Conservation (phyloP, 108 stramenopile genomes). For the Fragilariopsis cylindrus region DNA sequence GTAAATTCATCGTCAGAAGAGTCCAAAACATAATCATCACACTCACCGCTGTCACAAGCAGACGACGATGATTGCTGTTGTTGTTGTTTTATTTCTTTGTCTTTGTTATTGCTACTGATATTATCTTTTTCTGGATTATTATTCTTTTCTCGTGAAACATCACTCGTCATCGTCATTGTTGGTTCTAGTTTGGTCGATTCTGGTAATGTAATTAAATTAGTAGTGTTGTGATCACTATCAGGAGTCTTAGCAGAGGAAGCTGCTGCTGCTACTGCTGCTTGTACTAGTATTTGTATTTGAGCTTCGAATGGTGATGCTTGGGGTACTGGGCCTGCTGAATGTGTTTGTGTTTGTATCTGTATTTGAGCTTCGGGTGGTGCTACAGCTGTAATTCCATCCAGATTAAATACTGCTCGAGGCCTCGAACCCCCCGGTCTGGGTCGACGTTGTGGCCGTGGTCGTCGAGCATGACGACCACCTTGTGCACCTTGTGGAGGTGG, state of each 20-base stretch:
- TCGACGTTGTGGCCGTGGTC: neutral
- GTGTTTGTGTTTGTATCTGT: neutral
- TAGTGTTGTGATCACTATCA: no score
- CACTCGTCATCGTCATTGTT: slow-evolving; percentile 2
- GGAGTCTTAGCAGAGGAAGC: neutral
- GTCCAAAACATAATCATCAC: no score
- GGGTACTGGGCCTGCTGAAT: neutral
- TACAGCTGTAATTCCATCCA: neutral
- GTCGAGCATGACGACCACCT: no score
- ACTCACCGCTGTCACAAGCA: no score
- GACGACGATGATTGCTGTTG: neutral
- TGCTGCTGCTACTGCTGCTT: slow-evolving; percentile 7
- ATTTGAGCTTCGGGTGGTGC: neutral
- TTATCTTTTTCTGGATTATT: neutral
- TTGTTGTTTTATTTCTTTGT: neutral
- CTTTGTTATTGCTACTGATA: neutral
- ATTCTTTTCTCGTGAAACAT: neutral
- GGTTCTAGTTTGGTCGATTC: neutral
- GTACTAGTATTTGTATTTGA: neutral
- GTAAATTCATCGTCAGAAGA: no score
- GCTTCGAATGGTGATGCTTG: no score
- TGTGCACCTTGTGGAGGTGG: no score
- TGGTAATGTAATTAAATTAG: no score
- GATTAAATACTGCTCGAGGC: neutral
- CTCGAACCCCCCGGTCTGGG: neutral